Evolutionary conservation across 2,329 filamentous ascomycete genomes (phyloP).

Genomic region (Phoma sp.): DNA sequence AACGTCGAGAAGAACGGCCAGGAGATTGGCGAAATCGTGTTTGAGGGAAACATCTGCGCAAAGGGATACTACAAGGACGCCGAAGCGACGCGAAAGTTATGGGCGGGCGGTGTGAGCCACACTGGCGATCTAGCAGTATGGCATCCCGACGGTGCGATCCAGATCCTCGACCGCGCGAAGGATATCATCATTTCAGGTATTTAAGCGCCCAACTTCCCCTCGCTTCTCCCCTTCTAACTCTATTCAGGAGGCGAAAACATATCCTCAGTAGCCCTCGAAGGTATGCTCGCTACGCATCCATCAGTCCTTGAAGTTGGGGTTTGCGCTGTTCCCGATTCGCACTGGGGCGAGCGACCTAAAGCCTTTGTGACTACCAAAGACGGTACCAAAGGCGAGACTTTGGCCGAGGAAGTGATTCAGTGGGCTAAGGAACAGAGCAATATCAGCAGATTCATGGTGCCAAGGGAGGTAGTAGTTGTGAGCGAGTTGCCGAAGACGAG

Average conservation of each 20-base stretch:
- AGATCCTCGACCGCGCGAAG: slow-evolving; percentile 93
- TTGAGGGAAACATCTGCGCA: slow-evolving; percentile 88
- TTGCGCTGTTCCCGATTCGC: slow-evolving; percentile 82
- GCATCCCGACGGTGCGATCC: slow-evolving; percentile 87
- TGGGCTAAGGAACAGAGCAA: slow-evolving; percentile 84
- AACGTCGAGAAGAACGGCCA: slow-evolving; percentile 74
- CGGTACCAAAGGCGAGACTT: slow-evolving; percentile 55
- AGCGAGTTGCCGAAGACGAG: slow-evolving; percentile 92
- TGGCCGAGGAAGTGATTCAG: slow-evolving; percentile 76
- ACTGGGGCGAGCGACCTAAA: slow-evolving; percentile 97
- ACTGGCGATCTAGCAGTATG: slow-evolving; percentile 92
- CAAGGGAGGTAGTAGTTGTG: slow-evolving; percentile 78
- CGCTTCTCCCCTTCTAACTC: too few species aligned
- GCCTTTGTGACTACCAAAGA: slow-evolving; percentile 85
- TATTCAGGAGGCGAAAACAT: slow-evolving; percentile 89
- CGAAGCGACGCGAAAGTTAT: slow-evolving; percentile 85
- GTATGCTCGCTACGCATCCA: slow-evolving; percentile 86
- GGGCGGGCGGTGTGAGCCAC: slow-evolving; percentile 84
- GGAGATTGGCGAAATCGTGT: slow-evolving; percentile 85
- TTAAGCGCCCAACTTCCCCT: slow-evolving; percentile 29
- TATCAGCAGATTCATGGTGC: slow-evolving; percentile 92
- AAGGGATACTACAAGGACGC: slow-evolving; percentile 92
- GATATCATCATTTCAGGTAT: slow-evolving; percentile 96
- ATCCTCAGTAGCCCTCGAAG: slow-evolving; percentile 88
- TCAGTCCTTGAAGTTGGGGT: slow-evolving; percentile 91